Base-by-base conservation (phyloP, 352 stramenopile species). In the Phytophthora agathidicida region DNA sequence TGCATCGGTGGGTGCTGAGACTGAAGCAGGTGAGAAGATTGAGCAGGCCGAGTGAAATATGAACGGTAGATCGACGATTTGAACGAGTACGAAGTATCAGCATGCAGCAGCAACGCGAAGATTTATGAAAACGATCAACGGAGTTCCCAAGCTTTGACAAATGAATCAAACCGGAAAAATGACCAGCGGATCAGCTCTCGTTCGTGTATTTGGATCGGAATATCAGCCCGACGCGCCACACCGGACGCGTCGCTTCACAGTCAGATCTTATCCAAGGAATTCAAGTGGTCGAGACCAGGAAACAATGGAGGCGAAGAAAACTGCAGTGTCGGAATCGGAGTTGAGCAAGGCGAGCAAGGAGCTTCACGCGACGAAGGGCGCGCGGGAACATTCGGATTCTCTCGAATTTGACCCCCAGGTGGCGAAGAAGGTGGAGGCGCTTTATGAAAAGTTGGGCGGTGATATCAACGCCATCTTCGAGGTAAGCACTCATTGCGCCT, bases 381-480 rank as follows among this genome's bases (percentile, higher is more conserved):
- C 58, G 24, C 66, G 75, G 35, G 79, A 89, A 52, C 79, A 90
- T 65, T 70, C 73, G 14, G 80, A 91, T 61, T 89, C 81, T 16
- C 76, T 93, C 50, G 80, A 90, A 43, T 91, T 75, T 55, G 84
- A 93, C 31, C 30, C 71, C 4, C 57, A 59, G 14, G 60, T 93
- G 26, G 81, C 84, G 22, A 64, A 78, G 10, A 80, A 77, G 20
- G 63, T 91, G 3, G 61, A 75, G 9, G 68, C 65, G 7, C 48
- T 91, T 26, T 93, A 88, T 45, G 65, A 84, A 2, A 90, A 91
- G 48, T 62, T 77, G 19, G 67, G 77, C n/a, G 83, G 79, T 2
- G 77, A 93, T 26, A 50, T 93, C 27, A 65, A 68, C 9, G 79
- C 77, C 24, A 77, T 93, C 52, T 93, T 93, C 52, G 64, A 89